phyloP scores from a whole-genome alignment of 495 filamentous ascomycete species.

The Penicillium chermesinum region DNA sequence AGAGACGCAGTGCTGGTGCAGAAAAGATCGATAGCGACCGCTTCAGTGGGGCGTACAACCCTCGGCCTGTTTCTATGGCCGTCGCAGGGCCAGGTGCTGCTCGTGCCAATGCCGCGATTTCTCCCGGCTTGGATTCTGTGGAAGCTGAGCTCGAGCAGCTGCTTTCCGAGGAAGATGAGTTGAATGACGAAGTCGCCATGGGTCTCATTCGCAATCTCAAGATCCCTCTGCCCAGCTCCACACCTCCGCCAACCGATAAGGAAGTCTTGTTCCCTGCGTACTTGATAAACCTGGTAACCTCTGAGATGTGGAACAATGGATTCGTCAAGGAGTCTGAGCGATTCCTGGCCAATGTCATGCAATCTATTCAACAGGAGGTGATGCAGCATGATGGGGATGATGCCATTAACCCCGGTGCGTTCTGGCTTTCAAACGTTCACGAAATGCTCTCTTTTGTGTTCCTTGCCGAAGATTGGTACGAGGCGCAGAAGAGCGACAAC shows the following conservation, averaged over 20 bases:
- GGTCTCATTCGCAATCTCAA: constrained; percentile 94
- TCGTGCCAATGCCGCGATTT: constrained; percentile 64
- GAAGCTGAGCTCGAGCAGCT: constrained; percentile 91
- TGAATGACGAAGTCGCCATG: constrained; percentile 95
- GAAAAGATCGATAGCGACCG: constrained; percentile 77
- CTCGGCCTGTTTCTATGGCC: constrained; percentile 91
- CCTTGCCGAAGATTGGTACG: constrained; percentile 98
- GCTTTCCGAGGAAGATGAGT: constrained; percentile 86
- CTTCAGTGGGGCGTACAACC: constrained; percentile 88
- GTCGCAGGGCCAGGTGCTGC: constrained; percentile 58
- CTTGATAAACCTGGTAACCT: constrained; percentile 97
- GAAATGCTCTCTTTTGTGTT: constrained; percentile 99
- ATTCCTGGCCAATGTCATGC: constrained; percentile 99
- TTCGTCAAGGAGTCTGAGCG: constrained; percentile 99
- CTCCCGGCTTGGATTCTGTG: constrained; percentile 77
- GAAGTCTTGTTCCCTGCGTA: constrained; percentile 98
- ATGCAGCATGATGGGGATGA: constrained; percentile 98
- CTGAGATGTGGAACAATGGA: constrained; percentile 99
- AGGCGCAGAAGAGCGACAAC: constrained; percentile 98
- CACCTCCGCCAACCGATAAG: constrained; percentile 89
- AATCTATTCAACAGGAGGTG: constrained; percentile 97
- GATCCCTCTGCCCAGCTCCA: constrained; percentile 79
- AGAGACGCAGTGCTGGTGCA: constrained; percentile 88
- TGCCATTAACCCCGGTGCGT: constrained; percentile 93
- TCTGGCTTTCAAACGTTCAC: constrained; percentile 99